Base-by-base conservation (phyloP, 2,329 filamentous ascomycete species). In the Incumbomyces delicatus region DNA sequence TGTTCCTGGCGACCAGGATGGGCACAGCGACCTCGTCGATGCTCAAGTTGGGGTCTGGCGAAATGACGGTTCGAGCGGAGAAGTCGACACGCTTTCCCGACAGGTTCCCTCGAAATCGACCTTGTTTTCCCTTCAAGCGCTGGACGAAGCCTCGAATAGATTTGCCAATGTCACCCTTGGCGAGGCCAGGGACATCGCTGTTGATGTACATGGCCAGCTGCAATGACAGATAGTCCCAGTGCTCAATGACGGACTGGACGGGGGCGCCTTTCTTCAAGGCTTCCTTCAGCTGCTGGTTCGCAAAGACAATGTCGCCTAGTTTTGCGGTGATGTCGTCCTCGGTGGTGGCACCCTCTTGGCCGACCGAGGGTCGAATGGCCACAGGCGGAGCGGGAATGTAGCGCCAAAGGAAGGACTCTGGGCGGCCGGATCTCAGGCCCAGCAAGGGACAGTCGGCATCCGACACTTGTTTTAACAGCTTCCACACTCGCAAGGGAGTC, bases 51-150 rank as follows among this genome's bases (percentile, higher is more conserved):
- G 92, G 92, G 65, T 98, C 92, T 0, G 92, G 92, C 1, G 89
- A 95, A 65, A 98, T 98, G 65, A 98, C 92, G 0, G 92, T 98
- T 63, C 92, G 81, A 14, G 88, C 92, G 10, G 92, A 98, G 66
- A 96, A 98, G 63, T 98, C 90, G 45, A 98, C 92, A 76, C 92
- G 90, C 67, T 98, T 98, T 62, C 92, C 92, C 0, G 90, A 96
- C 50, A 98, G 67, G 59, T 98, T 98, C 49, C 94, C 92, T 68
- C 92, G 83, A 67, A 98, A 98, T 46, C 92, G 86, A 46, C 92
- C 92, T 61, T 96, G 90, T 61, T 98, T 98, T 56, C 92, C 92
- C 68, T 98, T 98, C 40, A 98, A 67, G 13, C 92, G 81, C 66
- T 96, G 92, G 51, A 90, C 95, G 61, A 98, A 94, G 14, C 92